These are phyloP conservation scores for Prunus dulcis DNA, from an alignment of 306 rosid species.

Conservation along the genomic window DNA sequence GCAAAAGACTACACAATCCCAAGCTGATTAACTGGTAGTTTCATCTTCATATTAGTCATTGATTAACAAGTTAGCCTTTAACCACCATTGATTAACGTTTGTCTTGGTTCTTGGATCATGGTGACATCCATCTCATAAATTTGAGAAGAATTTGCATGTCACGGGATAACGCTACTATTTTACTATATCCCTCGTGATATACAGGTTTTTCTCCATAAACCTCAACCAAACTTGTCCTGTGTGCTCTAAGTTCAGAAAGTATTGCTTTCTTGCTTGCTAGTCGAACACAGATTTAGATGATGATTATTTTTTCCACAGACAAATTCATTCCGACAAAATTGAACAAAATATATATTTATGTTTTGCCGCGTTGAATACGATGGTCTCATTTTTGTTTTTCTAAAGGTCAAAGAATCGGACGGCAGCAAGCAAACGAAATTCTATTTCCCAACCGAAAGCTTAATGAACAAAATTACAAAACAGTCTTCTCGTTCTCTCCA, in stretches of 20 bases:
- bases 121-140: too few species aligned
- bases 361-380: not conserved
- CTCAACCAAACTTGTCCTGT: not conserved
- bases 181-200: too few species aligned
- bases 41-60: too few species aligned
- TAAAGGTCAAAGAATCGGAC: not conserved
- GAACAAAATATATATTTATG: not conserved
- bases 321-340: not conserved
- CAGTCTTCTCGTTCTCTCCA: not conserved
- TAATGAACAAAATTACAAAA: constrained; percentile 1
- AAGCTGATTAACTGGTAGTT: too few species aligned
- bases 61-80: too few species aligned
- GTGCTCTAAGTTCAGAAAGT: not conserved
- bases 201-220: too few species aligned
- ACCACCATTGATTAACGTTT: too few species aligned
- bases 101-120: too few species aligned
- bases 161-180: too few species aligned
- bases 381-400: not conserved
- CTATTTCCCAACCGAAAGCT: not conserved
- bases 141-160: too few species aligned
- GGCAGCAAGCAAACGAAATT: not conserved
- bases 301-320: too few species aligned
- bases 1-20: too few species aligned
- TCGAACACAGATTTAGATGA: not conserved
- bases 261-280: not conserved